Conservation (phyloP, 805 yeast species). For the Candida boleticola region DNA sequence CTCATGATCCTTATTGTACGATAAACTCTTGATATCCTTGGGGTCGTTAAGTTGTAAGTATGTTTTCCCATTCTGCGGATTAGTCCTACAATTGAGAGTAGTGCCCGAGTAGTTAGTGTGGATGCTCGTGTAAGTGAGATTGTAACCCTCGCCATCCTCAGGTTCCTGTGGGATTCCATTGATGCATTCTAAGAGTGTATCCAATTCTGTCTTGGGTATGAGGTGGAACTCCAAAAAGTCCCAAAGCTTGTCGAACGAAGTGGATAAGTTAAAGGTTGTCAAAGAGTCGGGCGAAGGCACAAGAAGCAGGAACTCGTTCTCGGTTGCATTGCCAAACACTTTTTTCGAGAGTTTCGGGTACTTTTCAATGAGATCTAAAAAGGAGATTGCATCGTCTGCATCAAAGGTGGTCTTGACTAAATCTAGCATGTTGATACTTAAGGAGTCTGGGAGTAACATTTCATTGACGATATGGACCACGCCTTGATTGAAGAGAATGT, state of each 20-base stretch:
- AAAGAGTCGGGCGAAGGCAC: slow-evolving; percentile 68
- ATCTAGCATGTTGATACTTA: slow-evolving; percentile 54
- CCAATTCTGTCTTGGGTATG: slow-evolving; percentile 55
- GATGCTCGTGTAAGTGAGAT: slow-evolving; percentile 11
- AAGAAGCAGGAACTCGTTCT: slow-evolving; percentile 50
- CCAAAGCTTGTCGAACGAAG: slow-evolving; percentile 41
- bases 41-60: slow-evolving; percentile 2
- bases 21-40: slow-evolving; percentile 10
- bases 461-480: slow-evolving; percentile 70
- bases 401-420: slow-evolving; percentile 56
- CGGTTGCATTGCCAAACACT: slow-evolving; percentile 27
- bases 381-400: slow-evolving; percentile 14
- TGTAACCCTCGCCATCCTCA: slow-evolving; percentile 4
- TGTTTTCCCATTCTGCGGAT: not conserved
- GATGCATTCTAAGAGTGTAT: slow-evolving; percentile 48
- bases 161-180: slow-evolving; percentile 7
- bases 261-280: slow-evolving; percentile 47
- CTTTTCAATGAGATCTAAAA: slow-evolving; percentile 44
- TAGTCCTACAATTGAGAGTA: not conserved
- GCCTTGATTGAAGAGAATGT: slow-evolving; percentile 78
- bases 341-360: slow-evolving; percentile 43
- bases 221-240: slow-evolving; percentile 67
- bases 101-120: slow-evolving; percentile 6
- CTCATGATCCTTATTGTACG: slow-evolving; percentile 52
- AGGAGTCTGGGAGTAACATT: slow-evolving; percentile 53